Evolutionary conservation across 805 yeast species (phyloP).

Genomic region (Lachancea nothofagi): DNA sequence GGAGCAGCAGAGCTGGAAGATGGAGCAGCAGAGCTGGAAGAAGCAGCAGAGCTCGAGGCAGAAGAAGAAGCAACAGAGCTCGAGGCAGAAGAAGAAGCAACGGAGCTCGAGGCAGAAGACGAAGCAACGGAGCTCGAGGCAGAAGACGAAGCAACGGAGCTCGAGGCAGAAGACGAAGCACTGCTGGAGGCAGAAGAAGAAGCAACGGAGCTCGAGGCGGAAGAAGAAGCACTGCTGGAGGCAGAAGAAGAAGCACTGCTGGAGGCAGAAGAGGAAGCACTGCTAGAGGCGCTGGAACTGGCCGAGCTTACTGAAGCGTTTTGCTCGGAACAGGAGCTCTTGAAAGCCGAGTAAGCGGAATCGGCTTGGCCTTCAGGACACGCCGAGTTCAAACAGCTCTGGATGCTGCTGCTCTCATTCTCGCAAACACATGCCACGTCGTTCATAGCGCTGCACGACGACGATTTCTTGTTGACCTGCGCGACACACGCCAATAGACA

Average conservation of each 20-base stretch:
- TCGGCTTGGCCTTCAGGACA: slow-evolving; percentile 64
- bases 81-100: slow-evolving; percentile 6
- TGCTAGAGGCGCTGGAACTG: slow-evolving; percentile 28
- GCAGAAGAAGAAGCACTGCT: slow-evolving; percentile 18
- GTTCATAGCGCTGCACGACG: slow-evolving; percentile 53
- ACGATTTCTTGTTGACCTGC: slow-evolving; percentile 50
- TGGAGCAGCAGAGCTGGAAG: slow-evolving; percentile 18
- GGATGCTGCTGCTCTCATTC: slow-evolving; percentile 46
- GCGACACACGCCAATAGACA: slow-evolving; percentile 87
- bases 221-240: slow-evolving; percentile 26
- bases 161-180: slow-evolving; percentile 37
- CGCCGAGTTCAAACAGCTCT: slow-evolving; percentile 55
- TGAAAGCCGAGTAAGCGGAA: slow-evolving; percentile 56
- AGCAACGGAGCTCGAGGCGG: slow-evolving; percentile 22
- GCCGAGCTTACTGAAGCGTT: slow-evolving; percentile 35
- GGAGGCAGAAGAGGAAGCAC: slow-evolving; percentile 22
- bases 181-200: slow-evolving; percentile 33
- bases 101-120: slow-evolving; percentile 27
- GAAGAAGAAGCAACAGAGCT: slow-evolving; percentile 21
- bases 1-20: slow-evolving; percentile 17
- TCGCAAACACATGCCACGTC: slow-evolving; percentile 67
- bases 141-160: slow-evolving; percentile 5
- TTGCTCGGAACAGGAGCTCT: slow-evolving; percentile 45
- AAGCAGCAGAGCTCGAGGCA: slow-evolving; percentile 12
- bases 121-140: slow-evolving; percentile 41